Evolutionary conservation across 768 basidiomycete genomes (phyloP), one percentile per base, ranked within the genome.

Genomic region (Leccinellum luteum): DNA sequence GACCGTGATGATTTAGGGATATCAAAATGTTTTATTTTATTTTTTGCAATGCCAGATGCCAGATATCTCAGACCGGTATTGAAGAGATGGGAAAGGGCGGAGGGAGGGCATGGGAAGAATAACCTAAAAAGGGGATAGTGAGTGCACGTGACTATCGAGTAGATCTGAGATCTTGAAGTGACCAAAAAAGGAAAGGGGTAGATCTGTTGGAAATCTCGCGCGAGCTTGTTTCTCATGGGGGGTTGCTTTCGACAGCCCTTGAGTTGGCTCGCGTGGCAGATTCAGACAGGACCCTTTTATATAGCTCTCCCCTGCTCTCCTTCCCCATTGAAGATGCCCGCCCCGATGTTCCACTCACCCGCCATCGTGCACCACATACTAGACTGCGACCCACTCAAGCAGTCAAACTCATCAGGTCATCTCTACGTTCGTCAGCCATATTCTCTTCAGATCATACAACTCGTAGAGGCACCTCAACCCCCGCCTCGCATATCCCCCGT

Each of bases 401-500:
- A 43, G 41, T 13, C 41, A 43, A 69, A 70, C 58, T 59, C 65
- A 63, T 58, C 74, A n/a, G 63, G 69, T 59, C 76, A 82, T 51
- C 74, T 83, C 65, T 75, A 77, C 71, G 67, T 79, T 60, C 70
- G 76, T 63, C 76, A 81, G 57, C 81, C 78, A 1, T 78, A 81
- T 68, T 69, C 79, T 21, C 72, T 84, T 21, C 81, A 85, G 68
- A 84, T 89, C 74, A 90, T 90, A 52, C 83, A 89, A 74, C 87
- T 90, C 71, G 83, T 84, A 51, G 88, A 90, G 66, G 84, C 82
- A 0, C 32, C 66, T 0, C 79, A 87, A 1, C 86, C 87, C 0
- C 73, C 77, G 65, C 50, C 72, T 78, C 45, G 69, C 75, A 48
- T 80, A 72, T 59, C 73, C 66, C 66, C 69, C 61, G 63, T 64